These are phyloP conservation scores for Drosera capensis DNA, from an alignment of 148 eudicot species.

Conservation along the genomic window DNA sequence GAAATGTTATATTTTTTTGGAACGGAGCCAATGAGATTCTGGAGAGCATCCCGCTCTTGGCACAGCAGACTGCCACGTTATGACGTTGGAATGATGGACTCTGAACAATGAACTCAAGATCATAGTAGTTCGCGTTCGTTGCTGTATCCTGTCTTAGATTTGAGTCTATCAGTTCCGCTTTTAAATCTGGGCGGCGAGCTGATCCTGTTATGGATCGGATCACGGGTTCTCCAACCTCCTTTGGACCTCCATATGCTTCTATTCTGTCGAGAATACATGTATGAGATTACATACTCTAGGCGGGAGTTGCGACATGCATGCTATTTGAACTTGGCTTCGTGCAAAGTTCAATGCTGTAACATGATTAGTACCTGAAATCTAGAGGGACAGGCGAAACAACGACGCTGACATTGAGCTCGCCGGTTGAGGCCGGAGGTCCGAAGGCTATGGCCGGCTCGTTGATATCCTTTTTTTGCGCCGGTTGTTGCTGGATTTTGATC, in stretches of 20 bases:
- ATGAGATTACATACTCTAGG: no score
- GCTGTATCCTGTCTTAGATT: conserved; percentile 36
- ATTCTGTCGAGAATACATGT: conserved; percentile 38
- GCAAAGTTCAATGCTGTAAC: not conserved
- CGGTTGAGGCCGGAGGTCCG: conserved; percentile 83
- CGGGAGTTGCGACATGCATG: no score
- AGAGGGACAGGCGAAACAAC: conserved; percentile 64
- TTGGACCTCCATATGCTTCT: conserved; percentile 79
- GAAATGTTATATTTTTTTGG: not conserved
- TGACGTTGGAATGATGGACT: conserved; percentile 65
- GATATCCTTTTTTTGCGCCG: conserved; percentile 21
- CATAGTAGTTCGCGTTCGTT: conserved; percentile 47
- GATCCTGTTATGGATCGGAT: conserved; percentile 40
- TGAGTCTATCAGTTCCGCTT: conserved; percentile 46
- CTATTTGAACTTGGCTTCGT: not conserved
- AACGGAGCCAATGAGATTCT: no score
- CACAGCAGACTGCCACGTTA: conserved; percentile 77
- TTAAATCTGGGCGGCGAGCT: conserved; percentile 31
- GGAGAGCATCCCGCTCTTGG: conserved; percentile 44
- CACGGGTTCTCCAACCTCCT: conserved; percentile 73
- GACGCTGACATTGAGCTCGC: conserved; percentile 93
- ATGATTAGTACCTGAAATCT: conserved; percentile 54
- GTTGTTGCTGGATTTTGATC: conserved; percentile 3
- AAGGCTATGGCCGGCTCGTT: conserved; percentile 83
- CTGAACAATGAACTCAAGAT: conserved; percentile 60